Percentiles rank a stretch among this genome's conserved stretches.
These are phyloP conservation scores for Phytophthora tubulina DNA, from an alignment of 352 stramenopile genomes.

Conservation along the genomic window DNA sequence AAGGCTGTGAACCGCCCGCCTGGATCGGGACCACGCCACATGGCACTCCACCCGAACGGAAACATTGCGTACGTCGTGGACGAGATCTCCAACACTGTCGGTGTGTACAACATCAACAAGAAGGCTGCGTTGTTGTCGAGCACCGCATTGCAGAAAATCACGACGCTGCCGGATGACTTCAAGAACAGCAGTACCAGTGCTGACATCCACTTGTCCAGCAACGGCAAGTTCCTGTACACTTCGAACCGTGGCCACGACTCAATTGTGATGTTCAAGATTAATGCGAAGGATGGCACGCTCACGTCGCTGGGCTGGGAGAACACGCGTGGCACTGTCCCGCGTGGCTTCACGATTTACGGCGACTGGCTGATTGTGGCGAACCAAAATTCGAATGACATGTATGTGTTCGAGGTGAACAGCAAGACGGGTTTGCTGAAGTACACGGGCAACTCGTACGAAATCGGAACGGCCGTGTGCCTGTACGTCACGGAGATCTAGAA, in stretches of 20 bases:
- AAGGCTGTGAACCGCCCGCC: conserved; percentile 30
- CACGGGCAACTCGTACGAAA: conserved; percentile 51
- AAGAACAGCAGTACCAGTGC: conserved; percentile 41
- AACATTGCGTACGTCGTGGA: conserved; percentile 71
- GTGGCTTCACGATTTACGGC: conserved; percentile 58
- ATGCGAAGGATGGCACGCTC: conserved; percentile 41
- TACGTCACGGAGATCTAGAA: conserved; percentile 37
- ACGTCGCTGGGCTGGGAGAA: conserved; percentile 49
- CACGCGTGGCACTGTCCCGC: conserved; percentile 54
- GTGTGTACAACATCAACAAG: conserved; percentile 56
- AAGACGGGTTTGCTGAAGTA: conserved; percentile 54
- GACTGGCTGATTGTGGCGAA: conserved; percentile 69
- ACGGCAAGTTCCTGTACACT: conserved; percentile 70
- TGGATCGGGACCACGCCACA: conserved; percentile 72
- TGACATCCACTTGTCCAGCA: conserved; percentile 64
- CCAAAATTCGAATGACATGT: conserved; percentile 68
- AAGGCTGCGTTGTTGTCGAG: conserved; percentile 33
- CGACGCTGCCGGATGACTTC: conserved; percentile 57
- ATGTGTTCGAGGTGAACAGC: conserved; percentile 61
- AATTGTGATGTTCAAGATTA: conserved; percentile 66
- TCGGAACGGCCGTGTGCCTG: conserved; percentile 55
- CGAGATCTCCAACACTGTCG: conserved; percentile 71
- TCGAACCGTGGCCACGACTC: conserved; percentile 76
- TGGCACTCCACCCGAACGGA: conserved; percentile 57
- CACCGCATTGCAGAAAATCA: conserved; percentile 55